A percentile compares a stretch with the other conserved stretches of the same genome.
phyloP scores from a whole-genome alignment of 805 yeast species.

The Metschnikowia shivogae region DNA sequence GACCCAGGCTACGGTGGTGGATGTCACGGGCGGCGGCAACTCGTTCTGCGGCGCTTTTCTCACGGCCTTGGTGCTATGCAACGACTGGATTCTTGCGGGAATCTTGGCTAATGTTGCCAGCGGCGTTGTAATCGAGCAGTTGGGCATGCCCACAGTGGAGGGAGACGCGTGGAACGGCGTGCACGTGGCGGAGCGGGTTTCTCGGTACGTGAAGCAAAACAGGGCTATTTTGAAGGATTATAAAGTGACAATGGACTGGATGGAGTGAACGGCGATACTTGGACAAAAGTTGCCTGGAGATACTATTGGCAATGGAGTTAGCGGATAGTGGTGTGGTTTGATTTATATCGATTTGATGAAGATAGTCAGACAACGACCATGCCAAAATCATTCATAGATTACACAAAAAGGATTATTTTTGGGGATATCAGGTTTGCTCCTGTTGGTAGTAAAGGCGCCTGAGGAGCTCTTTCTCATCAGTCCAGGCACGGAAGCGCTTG shows the following conservation, averaged over 20 bases:
- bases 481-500: constrained; percentile 47
- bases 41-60: constrained; percentile 44
- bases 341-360: neutral
- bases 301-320: no score
- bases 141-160: constrained; percentile 60
- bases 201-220: constrained; percentile 29
- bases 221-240: constrained; percentile 2
- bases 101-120: constrained; percentile 74
- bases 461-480: constrained; percentile 45
- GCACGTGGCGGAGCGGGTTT: constrained; percentile 42
- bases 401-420: no score
- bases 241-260: constrained; percentile 8
- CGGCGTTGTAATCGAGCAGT: constrained; percentile 73
- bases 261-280: neutral
- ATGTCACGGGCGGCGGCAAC: constrained; percentile 46
- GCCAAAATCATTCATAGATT: no score
- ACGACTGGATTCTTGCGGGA: constrained; percentile 51
- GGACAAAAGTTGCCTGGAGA: no score
- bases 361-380: neutral
- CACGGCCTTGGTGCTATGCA: constrained; percentile 51
- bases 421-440: neutral
- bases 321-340: no score
- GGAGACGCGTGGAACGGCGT: constrained; percentile 60
- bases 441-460: constrained; percentile 25
- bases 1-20: constrained; percentile 31